These are phyloP conservation scores for Crepidotus variabilis DNA, from an alignment of 768 basidiomycete genomes.

Conservation along the genomic window DNA sequence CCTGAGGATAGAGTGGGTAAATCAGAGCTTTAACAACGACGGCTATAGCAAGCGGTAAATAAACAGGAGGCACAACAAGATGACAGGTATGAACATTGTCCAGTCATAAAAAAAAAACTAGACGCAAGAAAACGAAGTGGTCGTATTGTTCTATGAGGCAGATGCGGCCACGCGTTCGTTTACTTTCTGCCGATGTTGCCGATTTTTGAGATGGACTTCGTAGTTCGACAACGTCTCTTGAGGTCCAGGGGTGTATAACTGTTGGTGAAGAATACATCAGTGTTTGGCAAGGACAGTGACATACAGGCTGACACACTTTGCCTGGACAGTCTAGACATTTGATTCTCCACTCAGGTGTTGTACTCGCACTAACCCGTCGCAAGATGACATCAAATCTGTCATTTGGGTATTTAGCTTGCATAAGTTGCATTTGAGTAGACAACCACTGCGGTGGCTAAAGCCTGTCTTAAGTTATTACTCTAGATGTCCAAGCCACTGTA, in stretches of 20 bases:
- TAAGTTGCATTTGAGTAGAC: slow-evolving; percentile 54
- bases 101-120: slow-evolving; percentile 6
- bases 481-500: neutral
- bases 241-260: slow-evolving; percentile 91
- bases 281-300: neutral
- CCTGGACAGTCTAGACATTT: slow-evolving; percentile 92
- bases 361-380: slow-evolving; percentile 50
- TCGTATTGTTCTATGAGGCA: slow-evolving; percentile 5
- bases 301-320: slow-evolving; percentile 52
- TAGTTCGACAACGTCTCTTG: slow-evolving; percentile 86
- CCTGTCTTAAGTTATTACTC: neutral
- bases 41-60: slow-evolving; percentile 9
- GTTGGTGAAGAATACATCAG: slow-evolving; percentile 4
- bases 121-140: slow-evolving; percentile 1
- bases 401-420: slow-evolving; percentile 72
- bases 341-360: slow-evolving; percentile 82
- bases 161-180: slow-evolving; percentile 44
- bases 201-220: slow-evolving; percentile 88
- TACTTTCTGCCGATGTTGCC: slow-evolving; percentile 73
- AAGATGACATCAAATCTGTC: slow-evolving; percentile 81
- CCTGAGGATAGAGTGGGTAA: neutral
- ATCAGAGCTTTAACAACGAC: slow-evolving; percentile 15
- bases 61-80: slow-evolving; percentile 10
- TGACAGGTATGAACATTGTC: slow-evolving; percentile 4
- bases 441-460: slow-evolving; percentile 68